phyloP scores from a whole-genome alignment of 2,329 filamentous ascomycete species.

The Nemania sp. region DNA sequence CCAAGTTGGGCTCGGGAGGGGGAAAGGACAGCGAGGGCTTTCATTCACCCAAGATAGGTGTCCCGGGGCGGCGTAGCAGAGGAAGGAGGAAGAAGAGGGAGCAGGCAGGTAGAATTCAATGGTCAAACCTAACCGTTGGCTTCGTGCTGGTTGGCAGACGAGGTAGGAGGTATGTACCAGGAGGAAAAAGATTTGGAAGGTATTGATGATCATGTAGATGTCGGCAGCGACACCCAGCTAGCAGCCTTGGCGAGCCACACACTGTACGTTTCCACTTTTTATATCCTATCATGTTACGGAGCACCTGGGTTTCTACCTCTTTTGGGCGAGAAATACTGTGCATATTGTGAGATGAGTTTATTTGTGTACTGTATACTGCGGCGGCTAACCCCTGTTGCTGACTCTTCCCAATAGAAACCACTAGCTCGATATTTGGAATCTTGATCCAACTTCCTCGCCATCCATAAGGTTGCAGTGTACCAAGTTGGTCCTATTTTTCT shows the following conservation, averaged over 20 bases:
- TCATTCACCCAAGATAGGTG: too few species aligned
- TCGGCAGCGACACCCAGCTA: not conserved
- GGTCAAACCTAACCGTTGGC: too few species aligned
- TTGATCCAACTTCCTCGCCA: conserved; percentile 27
- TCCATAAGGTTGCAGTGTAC: too few species aligned
- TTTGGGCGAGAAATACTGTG: conserved; percentile 7
- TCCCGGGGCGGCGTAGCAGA: too few species aligned
- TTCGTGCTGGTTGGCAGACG: too few species aligned
- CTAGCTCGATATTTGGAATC: conserved; percentile 27
- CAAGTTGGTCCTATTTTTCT: too few species aligned
- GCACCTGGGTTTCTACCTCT: too few species aligned
- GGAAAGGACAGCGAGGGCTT: not conserved
- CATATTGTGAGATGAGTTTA: conserved; percentile 5
- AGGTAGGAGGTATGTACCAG: conserved; percentile 12
- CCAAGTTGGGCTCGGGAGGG: not conserved
- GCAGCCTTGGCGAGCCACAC: not conserved
- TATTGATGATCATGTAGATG: conserved; percentile 13
- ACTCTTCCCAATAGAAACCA: conserved; percentile 24
- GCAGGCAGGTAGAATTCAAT: too few species aligned
- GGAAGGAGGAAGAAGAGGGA: not conserved
- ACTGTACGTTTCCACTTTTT: conserved; percentile 15
- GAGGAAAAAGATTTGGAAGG: conserved; percentile 30
- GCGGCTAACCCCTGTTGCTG: conserved; percentile 28
- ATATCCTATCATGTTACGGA: too few species aligned
- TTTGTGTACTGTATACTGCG: conserved; percentile 16